These are phyloP conservation scores for Melanogaster broomeanus DNA, from an alignment of 768 basidiomycete genomes.

Conservation along the genomic window DNA sequence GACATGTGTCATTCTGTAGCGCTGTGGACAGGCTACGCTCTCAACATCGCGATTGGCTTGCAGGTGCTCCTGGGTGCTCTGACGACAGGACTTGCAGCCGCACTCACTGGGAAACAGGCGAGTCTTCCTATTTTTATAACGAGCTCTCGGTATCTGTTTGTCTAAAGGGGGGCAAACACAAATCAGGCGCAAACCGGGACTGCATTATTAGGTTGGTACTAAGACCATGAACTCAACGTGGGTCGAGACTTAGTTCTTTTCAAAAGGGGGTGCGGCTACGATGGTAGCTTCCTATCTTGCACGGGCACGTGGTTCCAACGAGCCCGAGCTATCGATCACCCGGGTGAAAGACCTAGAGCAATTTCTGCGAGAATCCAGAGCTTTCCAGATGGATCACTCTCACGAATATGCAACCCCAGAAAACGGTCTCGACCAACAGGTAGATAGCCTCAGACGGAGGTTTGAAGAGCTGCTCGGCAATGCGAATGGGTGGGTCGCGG, in stretches of 20 bases:
- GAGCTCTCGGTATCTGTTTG: too few relatives aligned
- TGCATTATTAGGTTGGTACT: conserved; percentile 39
- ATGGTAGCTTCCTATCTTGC: conserved; percentile 74
- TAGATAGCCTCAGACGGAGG: conserved; percentile 16
- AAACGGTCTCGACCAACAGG: conserved; percentile 8
- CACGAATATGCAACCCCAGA: conserved; percentile 26
- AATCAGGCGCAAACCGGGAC: conserved; percentile 39
- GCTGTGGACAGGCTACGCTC: conserved; percentile 29
- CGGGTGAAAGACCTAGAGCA: conserved; percentile 64
- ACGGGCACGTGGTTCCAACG: conserved; percentile 64
- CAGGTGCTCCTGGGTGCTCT: conserved; percentile 68
- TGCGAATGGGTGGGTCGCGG: conserved; percentile 17
- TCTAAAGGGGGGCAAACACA: conserved; percentile 1
- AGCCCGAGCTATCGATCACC: conserved; percentile 63
- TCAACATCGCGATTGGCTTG: conserved; percentile 55
- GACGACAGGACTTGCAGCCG: conserved; percentile 64
- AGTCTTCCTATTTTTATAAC: conserved; percentile 7
- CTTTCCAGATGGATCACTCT: conserved; percentile 60
- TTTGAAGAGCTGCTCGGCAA: conserved; percentile 34
- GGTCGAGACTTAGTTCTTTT: neutral
- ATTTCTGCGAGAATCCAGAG: conserved; percentile 62
- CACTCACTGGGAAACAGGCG: conserved; percentile 42
- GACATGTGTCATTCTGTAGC: conserved; percentile 21
- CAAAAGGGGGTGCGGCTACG: conserved; percentile 62
- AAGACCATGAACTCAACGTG: neutral